Base-by-base conservation (phyloP, 2,329 filamentous ascomycete species). In the Trichophaea hybrida region DNA sequence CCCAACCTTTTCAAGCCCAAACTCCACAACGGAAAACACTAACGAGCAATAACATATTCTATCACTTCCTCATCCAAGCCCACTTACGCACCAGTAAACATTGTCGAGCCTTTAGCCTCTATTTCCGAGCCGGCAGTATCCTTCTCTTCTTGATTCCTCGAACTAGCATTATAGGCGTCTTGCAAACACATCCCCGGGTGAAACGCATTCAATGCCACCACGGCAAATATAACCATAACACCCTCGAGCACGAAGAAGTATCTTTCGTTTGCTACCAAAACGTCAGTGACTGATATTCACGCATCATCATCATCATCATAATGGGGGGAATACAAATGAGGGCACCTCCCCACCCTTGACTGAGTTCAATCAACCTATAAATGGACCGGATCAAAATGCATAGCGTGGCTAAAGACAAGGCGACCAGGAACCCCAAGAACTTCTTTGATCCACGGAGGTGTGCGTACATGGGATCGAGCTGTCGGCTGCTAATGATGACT, bases 321-420 rank as follows among this genome's bases (percentile, higher is more conserved):
- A 10, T 15, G 10, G n/a, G 38, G 10, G 38, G 38, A 15, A 43
- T n/a, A 37, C 50, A 38, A 2, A 83, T 83, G 66, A 86, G 70
- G 24, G 75, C 70, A 0, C 82, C 82, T 2, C 68, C 71, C 78
- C 81, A 88, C 1, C 84, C 84, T 56, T 78, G 74, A 63, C 77
- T 79, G 64, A 87, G 72, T 75, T 87, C 83, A 0, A 78, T 79
- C 24, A 85, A 78, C 58, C 84, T 78, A 71, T 81, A 87, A 46
- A 81, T 77, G 64, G 78, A 82, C 6, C 84, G 75, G 67, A 79
- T 78, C 62, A 86, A 78, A 67, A 87, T 81, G 65, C 76, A 77
- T 10, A 84, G 56, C n/a, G 81, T 82, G 1, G 81, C 76, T 1
- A 84, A 69, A 1, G 72, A 69, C 15, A 85, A 73, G 8, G 77